Percentiles rank a stretch among this genome's conserved stretches.
Conservation (phyloP, 83 land plant species). For the Diphasiastrum complanatum region DNA sequence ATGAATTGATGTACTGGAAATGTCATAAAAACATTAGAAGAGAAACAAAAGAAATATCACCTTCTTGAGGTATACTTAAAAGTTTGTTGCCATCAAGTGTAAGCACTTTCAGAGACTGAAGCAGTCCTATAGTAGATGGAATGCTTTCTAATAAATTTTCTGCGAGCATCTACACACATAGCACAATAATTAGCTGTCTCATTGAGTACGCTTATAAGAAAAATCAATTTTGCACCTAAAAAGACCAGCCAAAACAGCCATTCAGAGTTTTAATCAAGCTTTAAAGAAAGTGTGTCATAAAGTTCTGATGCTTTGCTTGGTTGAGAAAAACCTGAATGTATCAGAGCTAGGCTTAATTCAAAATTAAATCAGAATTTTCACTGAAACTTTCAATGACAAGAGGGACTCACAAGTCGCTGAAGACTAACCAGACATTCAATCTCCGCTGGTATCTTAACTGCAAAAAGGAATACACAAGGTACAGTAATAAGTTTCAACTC, state of each 20-base stretch:
- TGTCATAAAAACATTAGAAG: background rate
- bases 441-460: slow-evolving; percentile 72
- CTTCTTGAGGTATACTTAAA: slow-evolving; percentile 75
- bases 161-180: slow-evolving; percentile 50
- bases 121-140: slow-evolving; percentile 64
- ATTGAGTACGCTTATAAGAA: background rate
- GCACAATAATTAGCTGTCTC: background rate
- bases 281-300: too few species aligned
- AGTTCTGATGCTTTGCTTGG: too few species aligned
- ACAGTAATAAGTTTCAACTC: too few species aligned
- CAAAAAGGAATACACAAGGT: too few species aligned
- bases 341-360: too few species aligned
- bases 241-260: too few species aligned
- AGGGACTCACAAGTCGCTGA: slow-evolving; percentile 71
- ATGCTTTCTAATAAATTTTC: slow-evolving; percentile 62
- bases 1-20: background rate
- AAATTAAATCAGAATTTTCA: background rate
- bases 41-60: slow-evolving; percentile 35
- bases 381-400: background rate
- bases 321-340: too few species aligned
- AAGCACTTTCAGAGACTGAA: slow-evolving; percentile 65
- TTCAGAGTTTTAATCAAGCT: too few species aligned
- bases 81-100: slow-evolving; percentile 74
- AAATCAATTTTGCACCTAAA: too few species aligned
- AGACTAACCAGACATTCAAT: slow-evolving; percentile 62